Conservation (phyloP, 306 rosid genomes). For the Sophora flavescens region DNA sequence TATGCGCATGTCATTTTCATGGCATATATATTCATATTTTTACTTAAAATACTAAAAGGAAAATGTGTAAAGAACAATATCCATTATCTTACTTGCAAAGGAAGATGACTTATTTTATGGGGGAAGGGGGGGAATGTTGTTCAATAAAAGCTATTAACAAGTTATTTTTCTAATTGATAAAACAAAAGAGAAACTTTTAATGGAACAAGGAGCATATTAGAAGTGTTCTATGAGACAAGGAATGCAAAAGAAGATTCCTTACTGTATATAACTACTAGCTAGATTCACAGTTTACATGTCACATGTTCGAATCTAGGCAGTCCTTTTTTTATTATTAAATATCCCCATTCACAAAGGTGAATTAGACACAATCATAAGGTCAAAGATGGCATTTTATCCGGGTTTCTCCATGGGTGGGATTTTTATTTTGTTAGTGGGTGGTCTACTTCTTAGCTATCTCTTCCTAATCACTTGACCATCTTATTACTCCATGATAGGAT, state of each 20-base stretch:
- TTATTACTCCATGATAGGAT: no score
- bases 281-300: constrained; percentile 10
- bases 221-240: neutral
- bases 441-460: no score
- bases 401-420: constrained; percentile 27
- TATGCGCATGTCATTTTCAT: constrained; percentile 52
- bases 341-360: neutral
- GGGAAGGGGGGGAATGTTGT: neutral
- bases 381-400: constrained; percentile 41
- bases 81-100: constrained; percentile 2
- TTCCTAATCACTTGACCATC: no score
- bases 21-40: constrained; percentile 20
- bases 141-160: neutral
- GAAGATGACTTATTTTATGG: constrained; percentile 1
- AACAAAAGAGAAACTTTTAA: constrained; percentile 5
- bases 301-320: neutral
- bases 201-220: constrained; percentile 11
- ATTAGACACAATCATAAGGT: constrained; percentile 39
- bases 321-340: neutral
- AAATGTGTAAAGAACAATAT: constrained; percentile 3
- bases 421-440: no score
- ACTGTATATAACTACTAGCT: neutral
- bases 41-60: constrained; percentile 26
- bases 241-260: neutral
- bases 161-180: constrained; percentile 8